phyloP scores from a whole-genome alignment of 2,329 filamentous ascomycete genomes.

The Sordariomycetes sp. region DNA sequence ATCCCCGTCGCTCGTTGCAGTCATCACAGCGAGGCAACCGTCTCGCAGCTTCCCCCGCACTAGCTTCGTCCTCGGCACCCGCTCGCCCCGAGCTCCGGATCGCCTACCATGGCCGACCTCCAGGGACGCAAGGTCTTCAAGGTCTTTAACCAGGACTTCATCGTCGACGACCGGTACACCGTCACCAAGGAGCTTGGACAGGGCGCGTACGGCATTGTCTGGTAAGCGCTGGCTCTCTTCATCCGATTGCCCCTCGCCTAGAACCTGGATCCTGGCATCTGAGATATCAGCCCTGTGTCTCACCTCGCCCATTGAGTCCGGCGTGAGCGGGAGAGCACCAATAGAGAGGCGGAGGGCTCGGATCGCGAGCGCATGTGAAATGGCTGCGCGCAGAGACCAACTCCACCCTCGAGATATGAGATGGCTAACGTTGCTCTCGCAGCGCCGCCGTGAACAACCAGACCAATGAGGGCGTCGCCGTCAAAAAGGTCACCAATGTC shows the following conservation, averaged over 20 bases:
- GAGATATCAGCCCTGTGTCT: neutral
- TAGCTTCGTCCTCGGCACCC: neutral
- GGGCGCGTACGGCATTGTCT: constrained; percentile 97
- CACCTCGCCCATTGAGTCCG: neutral
- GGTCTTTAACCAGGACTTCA: constrained; percentile 99
- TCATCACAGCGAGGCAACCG: neutral
- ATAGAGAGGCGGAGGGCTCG: neutral
- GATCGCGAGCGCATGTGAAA: neutral
- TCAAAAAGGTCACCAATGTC: constrained; percentile 99
- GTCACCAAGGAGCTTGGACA: constrained; percentile 98
- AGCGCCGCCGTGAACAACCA: constrained; percentile 88
- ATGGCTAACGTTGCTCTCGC: constrained; percentile 7
- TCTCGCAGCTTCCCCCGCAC: neutral
- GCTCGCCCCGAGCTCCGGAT: neutral
- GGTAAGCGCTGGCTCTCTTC: constrained; percentile 39
- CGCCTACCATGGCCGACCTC: constrained; percentile 23
- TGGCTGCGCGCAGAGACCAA: neutral
- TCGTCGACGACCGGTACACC: constrained; percentile 95
- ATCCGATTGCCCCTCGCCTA: neutral
- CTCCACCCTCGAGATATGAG: neutral
- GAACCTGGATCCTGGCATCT: neutral
- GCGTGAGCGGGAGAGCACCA: neutral
- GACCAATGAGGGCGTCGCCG: constrained; percentile 85
- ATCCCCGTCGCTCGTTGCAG: neutral
- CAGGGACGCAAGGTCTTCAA: constrained; percentile 80